Evolutionary conservation across 306 rosid species (phyloP).

Genomic region (Dryas octopetala): DNA sequence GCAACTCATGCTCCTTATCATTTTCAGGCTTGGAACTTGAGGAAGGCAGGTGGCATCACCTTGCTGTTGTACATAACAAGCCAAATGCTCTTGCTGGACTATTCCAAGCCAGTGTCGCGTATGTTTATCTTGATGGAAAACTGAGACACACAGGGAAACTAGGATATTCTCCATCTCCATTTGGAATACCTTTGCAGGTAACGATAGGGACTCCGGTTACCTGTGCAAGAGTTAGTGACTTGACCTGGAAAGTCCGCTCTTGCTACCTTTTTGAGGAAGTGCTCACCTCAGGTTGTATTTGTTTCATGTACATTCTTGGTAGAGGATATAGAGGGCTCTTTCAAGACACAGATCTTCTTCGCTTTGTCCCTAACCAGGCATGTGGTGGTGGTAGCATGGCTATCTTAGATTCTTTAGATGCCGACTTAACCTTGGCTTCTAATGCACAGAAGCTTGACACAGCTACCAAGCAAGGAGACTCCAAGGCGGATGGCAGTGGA

Average conservation of each 20-base stretch:
- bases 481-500: conserved; percentile 95
- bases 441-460: conserved; percentile 75
- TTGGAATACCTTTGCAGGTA: conserved; percentile 90
- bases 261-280: conserved; percentile 99
- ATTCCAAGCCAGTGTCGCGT: conserved; percentile 97
- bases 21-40: conserved; percentile 91
- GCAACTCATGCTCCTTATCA: conserved; percentile 76
- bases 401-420: conserved; percentile 89
- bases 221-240: conserved; percentile 73
- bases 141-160: conserved; percentile 93
- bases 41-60: conserved; percentile 99
- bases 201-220: conserved; percentile 79
- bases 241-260: conserved; percentile 91
- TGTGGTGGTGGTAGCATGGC: conserved; percentile 99
- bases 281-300: conserved; percentile 83
- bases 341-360: conserved; percentile 96
- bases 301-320: conserved; percentile 96
- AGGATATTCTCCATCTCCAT: conserved; percentile 96
- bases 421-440: conserved; percentile 63
- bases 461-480: conserved; percentile 63
- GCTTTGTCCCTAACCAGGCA: conserved; percentile 94
- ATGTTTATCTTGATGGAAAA: conserved; percentile 93
- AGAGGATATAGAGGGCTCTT: conserved; percentile 97
- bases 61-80: conserved; percentile 94
- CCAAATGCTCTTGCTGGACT: conserved; percentile 99